Evolutionary conservation across 2,329 filamentous ascomycete species (phyloP).

Genomic region (Gnomoniopsis smithogilvyi): DNA sequence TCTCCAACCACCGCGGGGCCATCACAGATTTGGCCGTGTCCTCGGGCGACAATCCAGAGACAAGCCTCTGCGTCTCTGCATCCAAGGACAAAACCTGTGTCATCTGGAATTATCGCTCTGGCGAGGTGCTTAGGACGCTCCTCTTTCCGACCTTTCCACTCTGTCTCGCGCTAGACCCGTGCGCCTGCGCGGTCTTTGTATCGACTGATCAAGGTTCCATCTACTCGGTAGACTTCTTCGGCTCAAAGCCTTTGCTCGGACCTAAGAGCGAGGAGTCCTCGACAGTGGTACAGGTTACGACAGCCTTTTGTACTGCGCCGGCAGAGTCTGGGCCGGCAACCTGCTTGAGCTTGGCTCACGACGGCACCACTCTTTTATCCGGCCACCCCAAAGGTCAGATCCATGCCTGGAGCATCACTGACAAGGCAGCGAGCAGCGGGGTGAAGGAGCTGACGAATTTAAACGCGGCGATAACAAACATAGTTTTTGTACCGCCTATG

Average conservation of each 20-base stretch:
- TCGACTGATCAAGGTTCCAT: constrained; percentile 78
- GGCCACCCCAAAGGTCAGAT: constrained; percentile 80
- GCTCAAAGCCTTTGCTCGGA: constrained; percentile 53
- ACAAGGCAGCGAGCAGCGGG: constrained; percentile 51
- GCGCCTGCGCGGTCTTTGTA: constrained; percentile 76
- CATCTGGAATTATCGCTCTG: constrained; percentile 87
- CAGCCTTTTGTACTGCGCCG: constrained; percentile 54
- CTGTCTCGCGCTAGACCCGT: constrained; percentile 75
- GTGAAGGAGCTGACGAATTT: constrained; percentile 66
- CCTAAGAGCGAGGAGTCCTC: constrained; percentile 49
- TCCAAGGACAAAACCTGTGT: constrained; percentile 86
- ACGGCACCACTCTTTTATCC: constrained; percentile 75
- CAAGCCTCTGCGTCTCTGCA: constrained; percentile 79
- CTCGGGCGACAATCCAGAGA: constrained; percentile 63
- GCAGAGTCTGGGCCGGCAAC: constrained; percentile 63
- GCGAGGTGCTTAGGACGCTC: constrained; percentile 74
- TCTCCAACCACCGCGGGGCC: constrained; percentile 73
- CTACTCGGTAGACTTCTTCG: constrained; percentile 73
- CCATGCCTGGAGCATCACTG: constrained; percentile 74
- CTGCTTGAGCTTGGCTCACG: constrained; percentile 74
- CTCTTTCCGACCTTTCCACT: constrained; percentile 72
- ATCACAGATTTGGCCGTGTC: constrained; percentile 64
- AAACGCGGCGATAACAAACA: constrained; percentile 78
- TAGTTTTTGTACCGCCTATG: constrained; percentile 67
- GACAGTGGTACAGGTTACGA: constrained; percentile 54